These are phyloP conservation scores for Phytophthora crassamura DNA, from an alignment of 352 stramenopile genomes.

Conservation along the genomic window DNA sequence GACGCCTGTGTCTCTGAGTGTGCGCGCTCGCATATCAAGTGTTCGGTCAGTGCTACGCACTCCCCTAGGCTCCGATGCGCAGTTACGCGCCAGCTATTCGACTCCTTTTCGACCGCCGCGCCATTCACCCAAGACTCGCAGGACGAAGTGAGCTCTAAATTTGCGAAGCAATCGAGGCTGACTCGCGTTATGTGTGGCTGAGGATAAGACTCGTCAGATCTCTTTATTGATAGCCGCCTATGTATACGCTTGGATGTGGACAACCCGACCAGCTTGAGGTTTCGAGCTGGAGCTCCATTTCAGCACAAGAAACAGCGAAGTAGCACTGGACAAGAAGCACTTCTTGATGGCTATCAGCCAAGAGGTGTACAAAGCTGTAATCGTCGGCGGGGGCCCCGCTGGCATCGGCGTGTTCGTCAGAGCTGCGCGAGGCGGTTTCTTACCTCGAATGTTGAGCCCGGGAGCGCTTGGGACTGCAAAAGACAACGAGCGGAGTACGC, in stretches of 20 bases:
- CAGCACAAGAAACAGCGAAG: background rate
- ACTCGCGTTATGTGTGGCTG: background rate
- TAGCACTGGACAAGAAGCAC: conserved; percentile 1
- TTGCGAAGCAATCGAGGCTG: background rate
- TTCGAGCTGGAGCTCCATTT: conserved; percentile 7
- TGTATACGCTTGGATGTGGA: conserved; percentile 20
- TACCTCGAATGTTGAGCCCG: conserved; percentile 61
- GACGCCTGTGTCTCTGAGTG: conserved; percentile 38
- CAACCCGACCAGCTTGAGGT: background rate
- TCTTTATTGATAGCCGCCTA: conserved; percentile 30
- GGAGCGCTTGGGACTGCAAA: conserved; percentile 44
- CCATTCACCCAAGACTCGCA: conserved; percentile 32
- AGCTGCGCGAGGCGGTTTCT: conserved; percentile 65
- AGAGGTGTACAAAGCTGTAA: conserved; percentile 72
- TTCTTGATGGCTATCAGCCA: conserved; percentile 27
- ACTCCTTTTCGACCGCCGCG: conserved; percentile 54
- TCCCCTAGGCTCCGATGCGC: conserved; percentile 62
- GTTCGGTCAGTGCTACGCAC: conserved; percentile 52
- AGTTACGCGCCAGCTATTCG: conserved; percentile 82
- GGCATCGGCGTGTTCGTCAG: conserved; percentile 81
- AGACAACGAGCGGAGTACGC: conserved; percentile 47
- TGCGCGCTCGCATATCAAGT: conserved; percentile 65
- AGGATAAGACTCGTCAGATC: conserved; percentile 15
- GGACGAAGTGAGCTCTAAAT: conserved; percentile 36
- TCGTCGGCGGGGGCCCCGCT: conserved; percentile 75